Evolutionary conservation across 176 grass and related monocot species (phyloP).

Genomic region (Oryza longistaminata): DNA sequence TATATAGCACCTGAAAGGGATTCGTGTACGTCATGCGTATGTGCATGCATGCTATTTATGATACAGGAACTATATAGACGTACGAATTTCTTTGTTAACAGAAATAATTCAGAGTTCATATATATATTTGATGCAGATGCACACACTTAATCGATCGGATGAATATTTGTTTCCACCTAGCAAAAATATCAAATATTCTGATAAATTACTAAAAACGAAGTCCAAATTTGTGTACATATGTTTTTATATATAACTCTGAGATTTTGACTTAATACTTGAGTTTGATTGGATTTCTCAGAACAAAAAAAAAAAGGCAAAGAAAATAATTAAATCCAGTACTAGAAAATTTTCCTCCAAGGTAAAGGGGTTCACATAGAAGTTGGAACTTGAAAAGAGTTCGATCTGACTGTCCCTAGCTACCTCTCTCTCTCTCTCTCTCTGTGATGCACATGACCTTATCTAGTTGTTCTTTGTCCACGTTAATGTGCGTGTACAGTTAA

Average conservation of each 20-base stretch:
- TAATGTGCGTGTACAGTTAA: not conserved
- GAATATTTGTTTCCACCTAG: not conserved
- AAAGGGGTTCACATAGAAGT: not conserved
- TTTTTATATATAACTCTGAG: not conserved
- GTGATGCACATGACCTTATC: constrained; percentile 4
- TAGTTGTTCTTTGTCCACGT: constrained; percentile 12
- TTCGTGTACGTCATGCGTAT: not conserved
- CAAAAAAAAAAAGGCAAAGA: not conserved
- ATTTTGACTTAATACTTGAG: not conserved
- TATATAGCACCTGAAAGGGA: not conserved
- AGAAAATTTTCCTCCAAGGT: not conserved
- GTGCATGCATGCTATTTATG: not conserved
- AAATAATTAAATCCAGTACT: not conserved
- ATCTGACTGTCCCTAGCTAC: not conserved
- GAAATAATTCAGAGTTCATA: not conserved
- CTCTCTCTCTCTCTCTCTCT: not conserved
- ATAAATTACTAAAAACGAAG: too few relatives aligned
- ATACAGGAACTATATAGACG: not conserved
- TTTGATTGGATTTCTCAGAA: not conserved
- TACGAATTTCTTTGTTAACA: not conserved
- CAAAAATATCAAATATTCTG: not conserved
- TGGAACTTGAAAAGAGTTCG: not conserved
- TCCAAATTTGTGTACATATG: too few relatives aligned
- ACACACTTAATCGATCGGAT: not conserved
- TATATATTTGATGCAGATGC: not conserved